These are phyloP conservation scores for Paraphaeosphaeria minitans DNA, from an alignment of 2,329 filamentous ascomycete genomes.

Conservation along the genomic window DNA sequence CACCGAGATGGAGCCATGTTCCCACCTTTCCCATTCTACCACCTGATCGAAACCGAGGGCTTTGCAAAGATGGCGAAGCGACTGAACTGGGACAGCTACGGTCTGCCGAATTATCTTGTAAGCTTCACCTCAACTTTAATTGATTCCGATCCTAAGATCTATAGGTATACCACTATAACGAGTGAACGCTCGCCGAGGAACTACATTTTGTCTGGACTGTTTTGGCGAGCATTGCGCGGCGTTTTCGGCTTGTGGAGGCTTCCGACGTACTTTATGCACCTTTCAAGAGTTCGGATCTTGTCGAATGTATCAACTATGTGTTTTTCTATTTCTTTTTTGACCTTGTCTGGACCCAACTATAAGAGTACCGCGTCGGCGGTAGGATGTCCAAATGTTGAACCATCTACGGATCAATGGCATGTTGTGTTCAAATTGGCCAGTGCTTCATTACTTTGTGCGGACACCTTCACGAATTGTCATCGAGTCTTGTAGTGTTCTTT, in stretches of 20 bases:
- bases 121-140: conserved; percentile 33
- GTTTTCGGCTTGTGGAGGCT: conserved; percentile 4
- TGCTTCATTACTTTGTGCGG: too few species aligned
- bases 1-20: conserved; percentile 99
- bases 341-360: neutral
- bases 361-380: neutral
- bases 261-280: neutral
- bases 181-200: conserved; percentile 56
- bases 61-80: conserved; percentile 96
- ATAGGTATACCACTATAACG: conserved; percentile 89
- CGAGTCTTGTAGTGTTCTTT: too few species aligned
- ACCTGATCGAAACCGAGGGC: conserved; percentile 96
- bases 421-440: too few species aligned
- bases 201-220: conserved; percentile 7
- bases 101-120: conserved; percentile 97
- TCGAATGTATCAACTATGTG: conserved; percentile 8
- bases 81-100: conserved; percentile 81
- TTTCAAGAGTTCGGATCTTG: neutral
- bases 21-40: conserved; percentile 92
- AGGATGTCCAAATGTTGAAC: conserved; percentile 1
- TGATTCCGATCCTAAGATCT: neutral
- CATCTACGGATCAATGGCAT: neutral
- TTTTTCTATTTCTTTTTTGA: neutral
- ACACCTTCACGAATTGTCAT: too few species aligned
- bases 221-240: conserved; percentile 13